Evolutionary conservation across 495 filamentous ascomycete genomes (phyloP).

Genomic region (Glonium stellatum): DNA sequence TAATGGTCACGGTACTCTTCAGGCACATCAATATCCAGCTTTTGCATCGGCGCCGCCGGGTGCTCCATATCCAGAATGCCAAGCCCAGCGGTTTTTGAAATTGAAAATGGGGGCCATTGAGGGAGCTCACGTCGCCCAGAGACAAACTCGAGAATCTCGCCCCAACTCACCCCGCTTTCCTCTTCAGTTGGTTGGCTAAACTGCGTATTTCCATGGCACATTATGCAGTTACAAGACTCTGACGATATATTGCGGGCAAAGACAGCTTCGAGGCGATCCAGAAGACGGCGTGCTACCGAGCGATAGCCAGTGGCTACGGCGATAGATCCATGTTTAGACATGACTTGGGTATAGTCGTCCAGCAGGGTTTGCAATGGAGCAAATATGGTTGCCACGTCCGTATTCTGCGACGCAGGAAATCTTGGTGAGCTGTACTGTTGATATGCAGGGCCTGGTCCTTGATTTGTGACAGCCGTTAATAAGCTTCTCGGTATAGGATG

Average conservation of each 20-base stretch:
- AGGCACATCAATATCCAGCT: constrained; percentile 84
- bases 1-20: constrained; percentile 87
- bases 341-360: constrained; percentile 76
- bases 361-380: constrained; percentile 71
- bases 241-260: constrained; percentile 86
- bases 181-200: constrained; percentile 39
- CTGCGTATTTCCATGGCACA: constrained; percentile 52
- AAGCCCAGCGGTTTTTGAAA: constrained; percentile 41
- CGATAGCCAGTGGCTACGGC: constrained; percentile 95
- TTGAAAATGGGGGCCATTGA: constrained; percentile 71
- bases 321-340: constrained; percentile 75
- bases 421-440: constrained; percentile 42
- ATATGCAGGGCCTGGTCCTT: constrained; percentile 31
- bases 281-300: constrained; percentile 81
- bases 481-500: constrained; percentile 59
- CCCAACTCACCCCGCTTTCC: constrained; percentile 78
- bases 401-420: constrained; percentile 17
- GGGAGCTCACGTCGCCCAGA: constrained; percentile 81
- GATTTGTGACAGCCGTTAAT: constrained; percentile 42
- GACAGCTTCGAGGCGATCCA: constrained; percentile 90
- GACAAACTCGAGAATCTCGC: constrained; percentile 88
- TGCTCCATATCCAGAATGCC: constrained; percentile 42
- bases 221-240: constrained; percentile 69
- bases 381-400: constrained; percentile 61
- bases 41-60: constrained; percentile 58